Percentiles rank a stretch among this genome's conserved stretches.
Conservation (phyloP, 2,329 filamentous ascomycete species). For the Daldinia sp. region DNA sequence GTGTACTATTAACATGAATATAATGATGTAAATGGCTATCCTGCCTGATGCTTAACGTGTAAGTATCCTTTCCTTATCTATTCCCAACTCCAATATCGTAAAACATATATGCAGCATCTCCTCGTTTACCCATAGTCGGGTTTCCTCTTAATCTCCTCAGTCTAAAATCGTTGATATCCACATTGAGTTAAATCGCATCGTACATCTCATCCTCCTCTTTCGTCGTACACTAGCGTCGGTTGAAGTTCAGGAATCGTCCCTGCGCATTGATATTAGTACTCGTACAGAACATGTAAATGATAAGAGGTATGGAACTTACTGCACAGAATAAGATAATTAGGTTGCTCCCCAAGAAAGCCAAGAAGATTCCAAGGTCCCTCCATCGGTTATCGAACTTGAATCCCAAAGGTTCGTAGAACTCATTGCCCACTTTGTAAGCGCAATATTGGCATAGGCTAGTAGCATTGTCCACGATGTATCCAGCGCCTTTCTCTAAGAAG, state of each 20-base stretch:
- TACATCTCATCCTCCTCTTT: conserved; percentile 5
- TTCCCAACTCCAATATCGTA: conserved; percentile 2
- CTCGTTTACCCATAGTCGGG: neutral
- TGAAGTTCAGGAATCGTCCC: conserved; percentile 67
- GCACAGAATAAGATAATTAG: conserved; percentile 70
- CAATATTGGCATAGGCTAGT: conserved; percentile 83
- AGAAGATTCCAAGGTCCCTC: conserved; percentile 84
- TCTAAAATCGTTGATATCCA: neutral
- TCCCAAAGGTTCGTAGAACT: conserved; percentile 79
- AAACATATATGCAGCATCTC: neutral
- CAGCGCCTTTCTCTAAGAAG: conserved; percentile 78
- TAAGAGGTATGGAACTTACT: conserved; percentile 55
- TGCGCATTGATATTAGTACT: conserved; percentile 46
- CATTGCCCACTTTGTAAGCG: conserved; percentile 81
- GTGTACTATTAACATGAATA: conserved; percentile 3
- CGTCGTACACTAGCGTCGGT: conserved; percentile 57
- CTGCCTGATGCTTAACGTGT: conserved; percentile 1
- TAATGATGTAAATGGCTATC: conserved; percentile 5
- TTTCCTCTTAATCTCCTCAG: neutral
- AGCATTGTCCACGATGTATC: conserved; percentile 76
- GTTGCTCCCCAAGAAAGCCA: conserved; percentile 82
- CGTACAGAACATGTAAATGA: conserved; percentile 1
- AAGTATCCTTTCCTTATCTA: neutral
- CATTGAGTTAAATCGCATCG: conserved; percentile 7
- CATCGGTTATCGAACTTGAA: conserved; percentile 78